Evolutionary conservation across 2,329 filamentous ascomycete species (phyloP).

Genomic region (Kalmusia sp.): DNA sequence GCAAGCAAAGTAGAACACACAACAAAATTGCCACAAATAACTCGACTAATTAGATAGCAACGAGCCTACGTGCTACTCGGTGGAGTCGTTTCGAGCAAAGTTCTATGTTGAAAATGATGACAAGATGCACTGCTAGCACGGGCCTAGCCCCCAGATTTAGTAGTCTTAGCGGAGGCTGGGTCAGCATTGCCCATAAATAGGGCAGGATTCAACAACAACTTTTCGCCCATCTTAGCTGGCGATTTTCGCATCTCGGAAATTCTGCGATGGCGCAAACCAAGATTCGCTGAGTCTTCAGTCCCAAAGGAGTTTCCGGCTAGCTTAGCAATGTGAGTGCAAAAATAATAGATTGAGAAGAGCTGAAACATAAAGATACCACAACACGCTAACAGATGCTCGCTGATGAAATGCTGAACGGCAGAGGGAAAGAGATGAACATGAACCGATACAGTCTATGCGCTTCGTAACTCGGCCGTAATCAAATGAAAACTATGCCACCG

Average conservation of each 20-base stretch:
- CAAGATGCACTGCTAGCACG: background rate
- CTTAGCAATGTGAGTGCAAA: slow-evolving; percentile 10
- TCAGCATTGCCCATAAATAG: slow-evolving; percentile 39
- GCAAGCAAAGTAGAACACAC: no score
- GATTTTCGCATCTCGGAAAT: background rate
- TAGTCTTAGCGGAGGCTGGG: slow-evolving; percentile 25
- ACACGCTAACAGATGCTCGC: slow-evolving; percentile 18
- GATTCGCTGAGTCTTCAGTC: background rate
- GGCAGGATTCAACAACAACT: slow-evolving; percentile 6
- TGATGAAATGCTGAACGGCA: slow-evolving; percentile 9
- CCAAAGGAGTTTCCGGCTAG: background rate
- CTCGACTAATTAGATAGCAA: no score
- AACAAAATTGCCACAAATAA: no score
- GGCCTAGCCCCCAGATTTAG: slow-evolving; percentile 10
- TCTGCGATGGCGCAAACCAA: background rate
- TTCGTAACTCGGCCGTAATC: slow-evolving; percentile 6
- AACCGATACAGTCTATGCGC: slow-evolving; percentile 4
- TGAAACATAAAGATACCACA: slow-evolving; percentile 10
- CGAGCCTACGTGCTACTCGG: no score
- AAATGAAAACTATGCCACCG: slow-evolving; percentile 8
- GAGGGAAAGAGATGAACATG: slow-evolving; percentile 1
- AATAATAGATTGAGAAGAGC: slow-evolving; percentile 14
- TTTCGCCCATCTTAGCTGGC: background rate
- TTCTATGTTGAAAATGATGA: no score
- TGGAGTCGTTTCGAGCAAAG: background rate